Conservation (phyloP, 495 filamentous ascomycete species). For the Pyrenula massariospora region DNA sequence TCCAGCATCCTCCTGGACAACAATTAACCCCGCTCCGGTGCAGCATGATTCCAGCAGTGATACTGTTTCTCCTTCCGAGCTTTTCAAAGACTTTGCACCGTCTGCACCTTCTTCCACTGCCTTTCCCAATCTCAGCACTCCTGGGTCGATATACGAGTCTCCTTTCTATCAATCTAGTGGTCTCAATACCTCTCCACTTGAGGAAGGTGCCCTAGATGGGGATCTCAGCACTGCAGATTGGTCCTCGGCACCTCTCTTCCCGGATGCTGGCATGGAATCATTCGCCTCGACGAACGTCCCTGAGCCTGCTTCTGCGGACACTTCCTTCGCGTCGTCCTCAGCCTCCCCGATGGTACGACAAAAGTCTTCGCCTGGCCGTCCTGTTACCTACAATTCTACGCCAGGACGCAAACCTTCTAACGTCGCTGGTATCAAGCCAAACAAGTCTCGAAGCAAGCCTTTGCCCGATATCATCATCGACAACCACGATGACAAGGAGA, state of each 20-base stretch:
- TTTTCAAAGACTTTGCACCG: conserved; percentile 54
- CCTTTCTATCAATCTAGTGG: conserved; percentile 42
- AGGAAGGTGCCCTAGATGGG: conserved; percentile 23
- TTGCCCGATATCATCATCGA: conserved; percentile 57
- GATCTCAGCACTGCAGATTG: conserved; percentile 20
- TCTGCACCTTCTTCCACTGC: conserved; percentile 76
- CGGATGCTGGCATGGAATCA: conserved; percentile 18
- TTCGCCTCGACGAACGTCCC: conserved; percentile 22
- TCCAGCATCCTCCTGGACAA: conserved; percentile 12
- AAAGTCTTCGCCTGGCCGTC: conserved; percentile 24
- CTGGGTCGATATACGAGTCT: conserved; percentile 62
- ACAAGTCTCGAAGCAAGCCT: conserved; percentile 58
- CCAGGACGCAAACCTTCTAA: conserved; percentile 47
- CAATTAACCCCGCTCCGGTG: conserved; percentile 20
- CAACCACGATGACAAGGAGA: conserved; percentile 60
- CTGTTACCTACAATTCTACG: conserved; percentile 24
- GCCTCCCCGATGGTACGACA: conserved; percentile 28
- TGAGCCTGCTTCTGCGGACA: conserved; percentile 24
- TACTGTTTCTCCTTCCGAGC: conserved; percentile 80
- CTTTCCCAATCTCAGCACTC: conserved; percentile 78
- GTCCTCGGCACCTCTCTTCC: conserved; percentile 28
- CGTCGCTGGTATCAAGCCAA: conserved; percentile 56
- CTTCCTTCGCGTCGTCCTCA: conserved; percentile 10
- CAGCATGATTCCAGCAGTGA: conserved; percentile 19
- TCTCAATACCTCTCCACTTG: conserved; percentile 66